These are phyloP conservation scores for Beauveria sp. DNA, from an alignment of 2,329 filamentous ascomycete genomes.

Conservation along the genomic window DNA sequence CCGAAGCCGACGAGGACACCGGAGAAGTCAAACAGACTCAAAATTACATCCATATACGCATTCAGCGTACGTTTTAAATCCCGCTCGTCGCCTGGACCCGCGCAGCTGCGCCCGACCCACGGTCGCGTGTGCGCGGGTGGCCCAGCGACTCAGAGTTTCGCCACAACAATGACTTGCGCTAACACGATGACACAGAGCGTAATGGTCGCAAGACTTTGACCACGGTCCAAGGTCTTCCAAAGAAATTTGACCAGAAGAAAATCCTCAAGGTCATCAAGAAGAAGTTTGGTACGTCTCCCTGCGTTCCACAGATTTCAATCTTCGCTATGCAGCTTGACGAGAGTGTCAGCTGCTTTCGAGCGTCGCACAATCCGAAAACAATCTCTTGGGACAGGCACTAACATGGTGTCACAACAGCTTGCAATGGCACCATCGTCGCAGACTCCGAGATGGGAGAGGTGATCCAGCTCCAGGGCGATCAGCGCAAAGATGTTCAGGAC, in stretches of 20 bases:
- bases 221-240: slow-evolving; percentile 95
- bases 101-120: neutral
- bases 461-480: slow-evolving; percentile 98
- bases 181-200: slow-evolving; percentile 62
- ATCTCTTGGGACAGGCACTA: neutral
- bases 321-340: neutral
- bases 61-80: slow-evolving; percentile 70
- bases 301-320: neutral
- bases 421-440: slow-evolving; percentile 99
- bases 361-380: neutral
- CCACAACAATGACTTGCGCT: slow-evolving; percentile 22
- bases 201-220: slow-evolving; percentile 99
- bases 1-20: slow-evolving; percentile 99
- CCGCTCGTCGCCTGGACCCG: slow-evolving; percentile 2
- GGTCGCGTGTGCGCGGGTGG: slow-evolving; percentile 1
- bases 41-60: slow-evolving; percentile 99
- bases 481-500: slow-evolving; percentile 97
- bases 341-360: neutral
- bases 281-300: slow-evolving; percentile 70
- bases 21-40: slow-evolving; percentile 92
- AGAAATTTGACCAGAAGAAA: slow-evolving; percentile 99
- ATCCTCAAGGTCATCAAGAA: slow-evolving; percentile 99
- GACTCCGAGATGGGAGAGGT: slow-evolving; percentile 98
- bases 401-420: slow-evolving; percentile 50
- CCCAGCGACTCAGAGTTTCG: neutral